Percentiles rank a stretch among this genome's conserved stretches.
phyloP scores from a whole-genome alignment of 2,329 filamentous ascomycete genomes.

The Davidsoniella virescens region DNA sequence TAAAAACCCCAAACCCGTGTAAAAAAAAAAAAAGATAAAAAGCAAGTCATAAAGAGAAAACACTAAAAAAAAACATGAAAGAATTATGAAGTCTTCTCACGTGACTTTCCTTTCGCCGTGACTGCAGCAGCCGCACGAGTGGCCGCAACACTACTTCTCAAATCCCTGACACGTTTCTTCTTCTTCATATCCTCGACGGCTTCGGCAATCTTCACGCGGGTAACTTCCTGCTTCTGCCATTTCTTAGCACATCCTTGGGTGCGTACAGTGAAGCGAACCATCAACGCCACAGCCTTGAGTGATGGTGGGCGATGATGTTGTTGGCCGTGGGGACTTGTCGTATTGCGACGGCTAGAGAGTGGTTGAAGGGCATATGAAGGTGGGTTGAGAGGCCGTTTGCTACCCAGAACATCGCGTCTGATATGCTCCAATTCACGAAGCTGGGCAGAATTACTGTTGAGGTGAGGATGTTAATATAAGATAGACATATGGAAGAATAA shows the following conservation, averaged over 20 bases:
- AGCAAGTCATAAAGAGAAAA: background rate
- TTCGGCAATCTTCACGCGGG: slow-evolving; percentile 30
- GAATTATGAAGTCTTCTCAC: background rate
- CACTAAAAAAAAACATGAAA: background rate
- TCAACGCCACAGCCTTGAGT: slow-evolving; percentile 29
- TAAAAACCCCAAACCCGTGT: background rate
- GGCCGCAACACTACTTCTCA: background rate
- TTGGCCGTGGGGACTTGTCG: slow-evolving; percentile 11
- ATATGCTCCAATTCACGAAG: slow-evolving; percentile 73
- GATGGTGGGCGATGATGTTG: slow-evolving; percentile 15
- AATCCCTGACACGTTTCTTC: slow-evolving; percentile 25
- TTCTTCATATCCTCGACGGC: slow-evolving; percentile 32
- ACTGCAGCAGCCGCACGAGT: background rate
- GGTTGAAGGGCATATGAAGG: slow-evolving; percentile 7
- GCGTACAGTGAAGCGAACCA: slow-evolving; percentile 38
- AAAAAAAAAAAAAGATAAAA: background rate
- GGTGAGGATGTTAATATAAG: slow-evolving; percentile 6
- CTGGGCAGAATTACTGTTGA: slow-evolving; percentile 72
- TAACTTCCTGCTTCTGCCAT: slow-evolving; percentile 37
- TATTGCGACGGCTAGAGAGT: slow-evolving; percentile 1
- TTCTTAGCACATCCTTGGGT: slow-evolving; percentile 27
- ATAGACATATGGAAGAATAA: slow-evolving; percentile 7
- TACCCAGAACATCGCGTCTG: slow-evolving; percentile 29
- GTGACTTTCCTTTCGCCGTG: background rate
- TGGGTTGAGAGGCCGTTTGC: slow-evolving; percentile 19